Evolutionary conservation across 768 basidiomycete genomes (phyloP), one percentile per base, ranked within the genome.

Genomic region (Udeniomyces megalosporus): DNA sequence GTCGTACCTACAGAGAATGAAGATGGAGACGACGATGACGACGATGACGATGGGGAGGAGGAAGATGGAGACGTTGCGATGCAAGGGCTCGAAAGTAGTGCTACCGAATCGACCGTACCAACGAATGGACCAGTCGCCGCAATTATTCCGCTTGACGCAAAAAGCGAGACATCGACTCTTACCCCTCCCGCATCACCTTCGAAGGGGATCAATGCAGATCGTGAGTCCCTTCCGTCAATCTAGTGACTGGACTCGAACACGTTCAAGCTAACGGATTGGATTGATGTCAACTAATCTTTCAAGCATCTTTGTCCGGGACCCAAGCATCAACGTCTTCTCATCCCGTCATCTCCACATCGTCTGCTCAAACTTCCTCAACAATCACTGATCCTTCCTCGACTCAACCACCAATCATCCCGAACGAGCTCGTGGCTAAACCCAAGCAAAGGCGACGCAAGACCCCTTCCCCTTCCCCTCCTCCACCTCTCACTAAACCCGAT

Each of bases 401-500:
- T 35, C 15, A 26, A 7, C 38, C 12, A 31, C 15, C 55, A 38
- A 32, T 29, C 49, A 24, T 7, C 34, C 47, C 38, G 7, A 42
- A 35, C 28, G 3, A 32, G 28, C n/a, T 22, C 3, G 35, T 57
- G 26, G 42, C 35, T 48, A 58, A 57, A 26, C 38, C 38, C 44
- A 48, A 48, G 15, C 55, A 47, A 15, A 31, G 29, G n/a, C 49
- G 62, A n/a, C 15, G 28, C n/a, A 22, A 28, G 24, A 32, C 48
- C 6, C 34, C 58, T 22, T 51, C 58, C 4, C 35, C 56, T 22
- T 38, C 62, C 0, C 49, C 56, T 38, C 62, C 62, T 5, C 35
- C 48, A 11, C 22, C 20, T 5, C 49, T 55, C 22, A 34, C 38
- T 12, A 63, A 63, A 20, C 62, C 62, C 24, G 50, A 63, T 24